Evolutionary conservation across 2,329 filamentous ascomycete genomes (phyloP).

Genomic region (Claviceps sp.): DNA sequence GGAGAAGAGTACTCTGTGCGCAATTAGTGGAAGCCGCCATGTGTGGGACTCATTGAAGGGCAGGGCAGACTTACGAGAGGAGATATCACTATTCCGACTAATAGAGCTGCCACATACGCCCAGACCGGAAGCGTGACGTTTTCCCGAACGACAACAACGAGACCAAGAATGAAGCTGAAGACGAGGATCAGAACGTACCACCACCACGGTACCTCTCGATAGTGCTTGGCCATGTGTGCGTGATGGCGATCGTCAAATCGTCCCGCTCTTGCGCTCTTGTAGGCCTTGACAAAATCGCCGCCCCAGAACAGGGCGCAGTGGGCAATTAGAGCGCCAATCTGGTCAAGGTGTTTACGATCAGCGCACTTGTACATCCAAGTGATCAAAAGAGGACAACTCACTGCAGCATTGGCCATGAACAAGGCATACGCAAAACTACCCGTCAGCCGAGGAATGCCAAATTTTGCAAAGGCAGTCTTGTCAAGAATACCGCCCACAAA

Average conservation of each 20-base stretch:
- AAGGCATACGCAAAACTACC: constrained; percentile 38
- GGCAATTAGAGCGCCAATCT: constrained; percentile 41
- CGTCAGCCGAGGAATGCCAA: constrained; percentile 33
- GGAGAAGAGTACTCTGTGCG: constrained; percentile 35
- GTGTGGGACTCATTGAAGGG: too few relatives aligned
- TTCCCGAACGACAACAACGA: constrained; percentile 21
- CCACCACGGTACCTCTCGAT: constrained; percentile 31
- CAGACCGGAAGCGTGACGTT: constrained; percentile 22
- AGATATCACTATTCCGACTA: constrained; percentile 11
- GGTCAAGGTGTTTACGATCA: neutral
- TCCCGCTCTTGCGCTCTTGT: constrained; percentile 18
- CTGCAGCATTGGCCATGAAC: constrained; percentile 44
- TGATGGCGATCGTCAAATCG: constrained; percentile 37
- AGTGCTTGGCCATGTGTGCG: constrained; percentile 35
- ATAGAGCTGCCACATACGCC: constrained; percentile 21
- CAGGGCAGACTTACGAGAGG: constrained; percentile 1
- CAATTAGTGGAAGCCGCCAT: too few relatives aligned
- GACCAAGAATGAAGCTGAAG: constrained; percentile 19
- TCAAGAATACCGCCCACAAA: constrained; percentile 29
- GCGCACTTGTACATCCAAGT: neutral
- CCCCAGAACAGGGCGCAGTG: constrained; percentile 44
- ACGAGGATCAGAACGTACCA: constrained; percentile 21
- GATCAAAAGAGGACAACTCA: constrained; percentile 10
- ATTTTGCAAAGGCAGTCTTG: constrained; percentile 23
- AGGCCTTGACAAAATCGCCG: constrained; percentile 33